Base-by-base conservation (phyloP, 805 yeast species). In the Nakazawaea laoshanensis region DNA sequence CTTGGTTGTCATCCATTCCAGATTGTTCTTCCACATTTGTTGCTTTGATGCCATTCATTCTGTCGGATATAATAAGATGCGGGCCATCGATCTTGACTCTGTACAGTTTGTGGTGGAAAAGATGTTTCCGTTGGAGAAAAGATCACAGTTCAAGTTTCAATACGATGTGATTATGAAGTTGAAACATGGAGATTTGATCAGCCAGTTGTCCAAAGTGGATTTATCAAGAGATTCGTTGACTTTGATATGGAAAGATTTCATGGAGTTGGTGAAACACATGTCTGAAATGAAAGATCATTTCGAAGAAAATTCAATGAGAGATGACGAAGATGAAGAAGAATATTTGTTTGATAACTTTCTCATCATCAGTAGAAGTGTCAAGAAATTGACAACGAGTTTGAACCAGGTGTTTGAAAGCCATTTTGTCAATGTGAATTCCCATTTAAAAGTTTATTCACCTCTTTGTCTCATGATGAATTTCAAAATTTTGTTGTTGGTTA, bases 21-120 rank as follows among this genome's bases (percentile, higher is more conserved):
- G 76, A 41, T 53, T 76, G 17, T 70, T 68, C 44, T 57, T 67
- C 24, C 58, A 67, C 25, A 42, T 76, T 24, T 53, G 61, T 9
- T 51, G 71, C 0, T 51, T 76, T 23, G 81, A 74, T 46, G 58
- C 67, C n/a, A 42, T 74, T 14, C 70, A 70, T 40, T 53, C 74
- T 11, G 48, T 75, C 18, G 59, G 69, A 15, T 73, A 64, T 53
- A 29, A 29, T 13, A 34, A 24, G 23, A 10, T 19, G 19, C 8
- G 17, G 7, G 27, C 33, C 5, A 3, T 34, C 2, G 12, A 17
- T 4, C 8, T 6, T 14, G 13, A 19, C n/a, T 20, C 12, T 19
- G 19, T 82, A 81, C 6, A 46, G 47, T 8, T 60, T 57, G 15
- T 45, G 44, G 26, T 40, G 40, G 17, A 15, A 16, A 26, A 24